These are phyloP conservation scores for Globisporangium nunn DNA, from an alignment of 352 stramenopile genomes.

Conservation along the genomic window DNA sequence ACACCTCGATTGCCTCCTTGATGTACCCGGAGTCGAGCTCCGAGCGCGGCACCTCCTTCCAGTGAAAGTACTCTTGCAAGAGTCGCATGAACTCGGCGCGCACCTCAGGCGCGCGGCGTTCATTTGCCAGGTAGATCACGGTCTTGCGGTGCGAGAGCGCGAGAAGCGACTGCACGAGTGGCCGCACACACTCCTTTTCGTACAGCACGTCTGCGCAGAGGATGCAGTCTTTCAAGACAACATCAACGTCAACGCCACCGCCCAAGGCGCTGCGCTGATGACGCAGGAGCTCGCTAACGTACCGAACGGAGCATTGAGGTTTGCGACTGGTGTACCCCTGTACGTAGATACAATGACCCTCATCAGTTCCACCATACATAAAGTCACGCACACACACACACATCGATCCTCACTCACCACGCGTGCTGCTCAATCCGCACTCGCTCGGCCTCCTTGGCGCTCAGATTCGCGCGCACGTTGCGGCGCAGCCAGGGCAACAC, in stretches of 20 bases:
- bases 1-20: constrained; percentile 74
- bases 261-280: too few species aligned
- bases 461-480: constrained; percentile 64
- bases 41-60: constrained; percentile 50
- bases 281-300: background rate
- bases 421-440: constrained; percentile 53
- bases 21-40: constrained; percentile 61
- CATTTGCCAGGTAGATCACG: constrained; percentile 71
- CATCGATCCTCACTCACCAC: constrained; percentile 19
- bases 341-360: background rate
- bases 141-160: constrained; percentile 73
- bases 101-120: constrained; percentile 52
- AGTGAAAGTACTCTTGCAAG: constrained; percentile 68
- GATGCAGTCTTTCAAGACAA: constrained; percentile 44
- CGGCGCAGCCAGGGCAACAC: constrained; percentile 72
- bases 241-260: background rate
- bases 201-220: constrained; percentile 80
- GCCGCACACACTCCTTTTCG: constrained; percentile 68
- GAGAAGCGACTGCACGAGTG: constrained; percentile 72
- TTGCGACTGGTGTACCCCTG: constrained; percentile 53
- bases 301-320: constrained; percentile 53
- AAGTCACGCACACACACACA: background rate
- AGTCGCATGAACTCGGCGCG: constrained; percentile 61
- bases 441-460: constrained; percentile 42
- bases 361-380: background rate